phyloP scores from a whole-genome alignment of 2,329 filamentous ascomycete species.

The Dactylonectria estremocensis region DNA sequence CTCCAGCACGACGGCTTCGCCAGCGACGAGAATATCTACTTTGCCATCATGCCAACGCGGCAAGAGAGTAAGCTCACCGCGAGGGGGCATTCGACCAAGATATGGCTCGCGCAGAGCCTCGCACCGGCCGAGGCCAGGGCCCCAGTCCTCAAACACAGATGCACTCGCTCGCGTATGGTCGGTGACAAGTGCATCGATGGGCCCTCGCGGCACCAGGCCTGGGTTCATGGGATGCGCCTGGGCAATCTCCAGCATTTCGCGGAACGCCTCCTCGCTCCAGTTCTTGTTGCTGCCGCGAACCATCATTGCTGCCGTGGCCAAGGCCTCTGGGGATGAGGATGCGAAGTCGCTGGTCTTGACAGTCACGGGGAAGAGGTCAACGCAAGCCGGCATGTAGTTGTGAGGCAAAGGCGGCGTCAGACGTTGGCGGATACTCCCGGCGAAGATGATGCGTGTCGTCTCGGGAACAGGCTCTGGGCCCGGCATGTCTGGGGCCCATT shows the following conservation, averaged over 20 bases:
- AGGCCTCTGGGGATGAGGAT: constrained; percentile 3
- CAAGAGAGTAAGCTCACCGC: constrained; percentile 26
- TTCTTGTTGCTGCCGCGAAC: constrained; percentile 24
- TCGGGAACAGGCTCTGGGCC: background rate
- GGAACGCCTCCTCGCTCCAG: constrained; percentile 20
- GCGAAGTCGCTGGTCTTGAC: background rate
- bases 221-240: constrained; percentile 22
- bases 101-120: constrained; percentile 27
- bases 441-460: constrained; percentile 20
- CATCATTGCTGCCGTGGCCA: constrained; percentile 10
- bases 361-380: constrained; percentile 20
- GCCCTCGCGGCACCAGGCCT: constrained; percentile 20
- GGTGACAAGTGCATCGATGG: constrained; percentile 19
- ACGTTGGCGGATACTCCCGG: constrained; percentile 21
- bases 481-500: background rate
- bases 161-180: constrained; percentile 20
- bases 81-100: constrained; percentile 20
- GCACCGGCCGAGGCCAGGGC: constrained; percentile 25
- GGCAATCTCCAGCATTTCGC: constrained; percentile 17
- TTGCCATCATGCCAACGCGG: constrained; percentile 15
- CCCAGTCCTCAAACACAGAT: constrained; percentile 24
- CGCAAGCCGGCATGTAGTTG: constrained; percentile 21
- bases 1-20: constrained; percentile 22
- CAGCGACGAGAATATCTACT: constrained; percentile 25
- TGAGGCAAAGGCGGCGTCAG: constrained; percentile 18